These are phyloP conservation scores for Jatropha multifida DNA, from an alignment of 441 rosid species.

Conservation along the genomic window DNA sequence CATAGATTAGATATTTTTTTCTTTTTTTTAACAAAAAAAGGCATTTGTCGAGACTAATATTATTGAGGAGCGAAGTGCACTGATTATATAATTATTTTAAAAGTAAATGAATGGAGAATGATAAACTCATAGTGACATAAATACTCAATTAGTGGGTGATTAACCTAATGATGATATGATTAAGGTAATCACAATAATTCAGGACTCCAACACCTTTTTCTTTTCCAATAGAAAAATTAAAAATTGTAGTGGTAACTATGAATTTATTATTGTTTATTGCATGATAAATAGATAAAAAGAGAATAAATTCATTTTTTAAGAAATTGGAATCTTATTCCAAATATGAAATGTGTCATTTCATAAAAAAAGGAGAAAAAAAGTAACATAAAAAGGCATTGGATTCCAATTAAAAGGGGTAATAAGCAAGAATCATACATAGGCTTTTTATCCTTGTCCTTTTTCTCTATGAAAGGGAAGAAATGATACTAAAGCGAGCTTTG, in stretches of 20 bases:
- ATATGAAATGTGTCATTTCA: constrained; percentile 1
- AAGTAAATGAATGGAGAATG: too few relatives aligned
- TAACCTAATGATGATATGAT: neutral
- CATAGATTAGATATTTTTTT: neutral
- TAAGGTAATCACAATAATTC: neutral
- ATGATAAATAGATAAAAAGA: constrained; percentile 2
- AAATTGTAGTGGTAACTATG: neutral
- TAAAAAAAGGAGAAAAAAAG: neutral
- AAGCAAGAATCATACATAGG: constrained; percentile 2
- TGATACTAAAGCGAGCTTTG: constrained; percentile 9
- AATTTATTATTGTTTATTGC: neutral
- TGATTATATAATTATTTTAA: too few relatives aligned
- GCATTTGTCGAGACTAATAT: too few relatives aligned
- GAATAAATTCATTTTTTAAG: constrained; percentile 12
- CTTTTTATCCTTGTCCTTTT: constrained; percentile 14
- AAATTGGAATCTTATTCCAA: constrained; percentile 18
- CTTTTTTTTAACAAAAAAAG: too few relatives aligned
- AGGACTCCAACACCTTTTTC: neutral
- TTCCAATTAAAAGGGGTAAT: constrained; percentile 15
- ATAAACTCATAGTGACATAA: too few relatives aligned
- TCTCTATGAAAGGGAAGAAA: neutral
- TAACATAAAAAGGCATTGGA: constrained; percentile 27
- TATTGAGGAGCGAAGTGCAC: too few relatives aligned
- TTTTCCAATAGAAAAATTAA: neutral
- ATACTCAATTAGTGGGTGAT: neutral